Evolutionary conservation across 2,329 filamentous ascomycete species (phyloP).

Genomic region (Cercospora sesami): DNA sequence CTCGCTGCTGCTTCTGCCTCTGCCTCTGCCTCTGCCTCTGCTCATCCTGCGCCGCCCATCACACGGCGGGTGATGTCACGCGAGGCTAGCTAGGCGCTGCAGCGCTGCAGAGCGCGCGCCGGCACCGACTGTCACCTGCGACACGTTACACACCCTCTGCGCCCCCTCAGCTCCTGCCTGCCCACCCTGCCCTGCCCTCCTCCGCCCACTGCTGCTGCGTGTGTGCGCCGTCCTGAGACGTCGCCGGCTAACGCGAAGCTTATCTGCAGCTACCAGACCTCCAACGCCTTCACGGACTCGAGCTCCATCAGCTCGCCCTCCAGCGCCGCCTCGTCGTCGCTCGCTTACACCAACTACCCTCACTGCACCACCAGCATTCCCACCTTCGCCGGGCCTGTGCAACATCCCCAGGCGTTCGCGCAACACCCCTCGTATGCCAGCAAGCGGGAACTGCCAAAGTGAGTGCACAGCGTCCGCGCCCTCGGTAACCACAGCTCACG

Average conservation of each 20-base stretch:
- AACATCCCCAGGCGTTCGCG: constrained; percentile 42
- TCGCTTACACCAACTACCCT: constrained; percentile 44
- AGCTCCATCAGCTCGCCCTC: constrained; percentile 56
- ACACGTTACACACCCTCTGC: constrained; percentile 30
- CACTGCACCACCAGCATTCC: constrained; percentile 40
- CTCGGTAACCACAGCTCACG: constrained; percentile 29
- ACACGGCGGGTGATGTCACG: constrained; percentile 31
- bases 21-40: background rate
- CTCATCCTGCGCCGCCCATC: constrained; percentile 15
- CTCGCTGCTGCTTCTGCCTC: background rate
- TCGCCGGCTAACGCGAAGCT: constrained; percentile 18
- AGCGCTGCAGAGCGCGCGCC: constrained; percentile 20
- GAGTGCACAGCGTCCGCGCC: constrained; percentile 38
- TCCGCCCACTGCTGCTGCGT: constrained; percentile 4
- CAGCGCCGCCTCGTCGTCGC: constrained; percentile 47
- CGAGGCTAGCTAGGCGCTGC: constrained; percentile 13
- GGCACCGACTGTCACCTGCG: constrained; percentile 22
- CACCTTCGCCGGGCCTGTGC: constrained; percentile 37
- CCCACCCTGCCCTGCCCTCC: constrained; percentile 1
- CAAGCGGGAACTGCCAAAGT: constrained; percentile 47
- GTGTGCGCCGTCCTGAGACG: constrained; percentile 17
- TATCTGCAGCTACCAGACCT: constrained; percentile 47
- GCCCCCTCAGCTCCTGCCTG: constrained; percentile 8
- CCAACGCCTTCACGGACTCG: constrained; percentile 54
- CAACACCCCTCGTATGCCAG: constrained; percentile 41